Base-by-base conservation (phyloP, 73 alveolate species). In the Effrenium voratum region DNA sequence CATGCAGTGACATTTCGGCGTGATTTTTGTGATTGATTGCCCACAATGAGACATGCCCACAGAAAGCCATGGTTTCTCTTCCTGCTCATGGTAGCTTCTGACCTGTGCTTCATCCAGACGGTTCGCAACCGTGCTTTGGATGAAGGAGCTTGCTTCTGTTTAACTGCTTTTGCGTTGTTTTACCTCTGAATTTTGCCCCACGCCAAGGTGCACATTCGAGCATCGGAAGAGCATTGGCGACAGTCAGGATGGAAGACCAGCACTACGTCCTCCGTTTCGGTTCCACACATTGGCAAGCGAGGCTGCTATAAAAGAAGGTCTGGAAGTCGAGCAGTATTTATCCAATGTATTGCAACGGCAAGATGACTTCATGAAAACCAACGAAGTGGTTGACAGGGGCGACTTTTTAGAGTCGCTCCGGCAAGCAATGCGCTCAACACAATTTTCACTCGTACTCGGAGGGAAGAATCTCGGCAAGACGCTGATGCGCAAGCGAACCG, bases 1-100 rank as follows among this genome's bases (percentile, higher is more conserved):
- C n/a, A n/a, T n/a, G n/a, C n/a, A n/a, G n/a, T n/a, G n/a, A n/a
- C n/a, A n/a, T n/a, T n/a, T n/a, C n/a, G n/a, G n/a, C n/a, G n/a
- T n/a, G n/a, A n/a, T n/a, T n/a, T n/a, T n/a, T n/a, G n/a, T n/a
- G n/a, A n/a, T n/a, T n/a, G n/a, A n/a, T n/a, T n/a, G n/a, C n/a
- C n/a, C n/a, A n/a, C n/a, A n/a, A n/a, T 70, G 82, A 46, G 60
- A 59, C 87, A 47, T 76, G 32, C 40, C 87, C 59, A 47, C 87
- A 76, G 87, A 76, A 76, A 76, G 87, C 87, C 87, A 76, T 76
- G 87, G 87, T n/a, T n/a, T n/a, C 59, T 76, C 87, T 59, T 76
- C 40, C 60, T 76, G 41, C 87, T 76, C 40, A 13, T 59, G 40
- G 60, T 76, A 55, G 87, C 87, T 59, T 76, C 87, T 76, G 40